Percentiles rank a stretch among this genome's conserved stretches.
phyloP scores from a whole-genome alignment of 768 basidiomycete species.

The Infundibulicybe gibba region DNA sequence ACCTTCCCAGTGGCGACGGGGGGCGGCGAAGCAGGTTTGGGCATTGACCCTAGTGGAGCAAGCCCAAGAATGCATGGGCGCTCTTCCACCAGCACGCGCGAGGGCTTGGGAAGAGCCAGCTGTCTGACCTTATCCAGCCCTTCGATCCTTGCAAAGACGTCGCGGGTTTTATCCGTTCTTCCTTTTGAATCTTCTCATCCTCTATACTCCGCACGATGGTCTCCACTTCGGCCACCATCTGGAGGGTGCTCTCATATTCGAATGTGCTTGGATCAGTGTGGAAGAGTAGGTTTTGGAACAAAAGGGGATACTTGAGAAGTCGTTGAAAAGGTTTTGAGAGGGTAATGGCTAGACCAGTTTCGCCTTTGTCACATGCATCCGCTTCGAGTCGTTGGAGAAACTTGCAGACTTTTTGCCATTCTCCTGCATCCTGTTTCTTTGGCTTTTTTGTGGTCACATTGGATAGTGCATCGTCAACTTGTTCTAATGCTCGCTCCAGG shows the following conservation, averaged over 20 bases:
- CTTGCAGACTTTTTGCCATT: conserved; percentile 77
- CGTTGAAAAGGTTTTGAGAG: conserved; percentile 97
- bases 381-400: conserved; percentile 77
- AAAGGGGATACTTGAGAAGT: conserved; percentile 91
- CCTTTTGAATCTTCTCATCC: conserved; percentile 96
- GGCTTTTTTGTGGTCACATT: conserved; percentile 68
- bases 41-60: conserved; percentile 21
- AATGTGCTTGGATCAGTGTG: conserved; percentile 96
- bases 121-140: conserved; percentile 93
- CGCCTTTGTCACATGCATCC: conserved; percentile 78
- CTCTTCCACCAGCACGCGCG: conserved; percentile 85
- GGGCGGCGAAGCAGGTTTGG: conserved; percentile 38
- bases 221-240: conserved; percentile 97
- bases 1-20: conserved; percentile 52
- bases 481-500: conserved; percentile 84
- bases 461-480: conserved; percentile 78
- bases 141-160: conserved; percentile 94
- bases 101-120: conserved; percentile 86
- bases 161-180: conserved; percentile 95
- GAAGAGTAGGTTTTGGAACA: conserved; percentile 96
- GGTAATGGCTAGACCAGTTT: conserved; percentile 92
- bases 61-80: conserved; percentile 42
- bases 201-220: conserved; percentile 95
- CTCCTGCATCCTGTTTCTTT: conserved; percentile 76
- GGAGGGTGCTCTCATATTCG: conserved; percentile 94